phyloP scores from a whole-genome alignment of 1,284 basidiomycete species.

The Cystobasidiaceae sp. region DNA sequence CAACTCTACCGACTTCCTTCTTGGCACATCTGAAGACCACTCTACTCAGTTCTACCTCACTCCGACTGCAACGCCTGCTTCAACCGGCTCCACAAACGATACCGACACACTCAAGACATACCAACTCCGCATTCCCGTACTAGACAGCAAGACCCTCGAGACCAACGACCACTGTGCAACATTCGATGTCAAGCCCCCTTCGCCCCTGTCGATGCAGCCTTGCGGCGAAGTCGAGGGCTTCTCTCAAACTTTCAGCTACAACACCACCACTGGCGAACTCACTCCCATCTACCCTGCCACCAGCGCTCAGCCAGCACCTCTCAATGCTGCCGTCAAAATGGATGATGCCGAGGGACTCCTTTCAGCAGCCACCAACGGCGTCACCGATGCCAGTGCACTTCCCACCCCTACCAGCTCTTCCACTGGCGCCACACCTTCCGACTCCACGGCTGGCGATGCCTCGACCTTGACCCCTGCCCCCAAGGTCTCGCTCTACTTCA shows the following conservation, averaged over 20 bases:
- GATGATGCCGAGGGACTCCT: too few species aligned
- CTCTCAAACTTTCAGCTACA: slow-evolving; percentile 39
- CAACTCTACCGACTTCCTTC: slow-evolving; percentile 33
- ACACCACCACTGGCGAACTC: slow-evolving; percentile 35
- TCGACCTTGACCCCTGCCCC: slow-evolving; percentile 6
- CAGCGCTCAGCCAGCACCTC: slow-evolving; percentile 21
- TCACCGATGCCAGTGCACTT: slow-evolving; percentile 4
- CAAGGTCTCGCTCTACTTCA: slow-evolving; percentile 35
- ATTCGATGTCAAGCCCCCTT: slow-evolving; percentile 38
- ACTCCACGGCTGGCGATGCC: slow-evolving; percentile 4
- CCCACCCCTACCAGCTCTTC: background rate
- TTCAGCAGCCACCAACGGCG: too few species aligned
- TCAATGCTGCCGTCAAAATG: slow-evolving; percentile 30
- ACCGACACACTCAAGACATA: slow-evolving; percentile 28
- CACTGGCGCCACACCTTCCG: background rate
- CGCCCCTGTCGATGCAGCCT: slow-evolving; percentile 36
- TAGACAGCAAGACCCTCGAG: slow-evolving; percentile 33
- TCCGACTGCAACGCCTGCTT: too few species aligned
- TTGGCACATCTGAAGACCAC: slow-evolving; percentile 39
- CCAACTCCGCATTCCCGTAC: slow-evolving; percentile 38
- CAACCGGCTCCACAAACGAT: background rate
- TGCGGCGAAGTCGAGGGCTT: slow-evolving; percentile 36
- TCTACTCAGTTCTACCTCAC: slow-evolving; percentile 41
- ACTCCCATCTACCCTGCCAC: slow-evolving; percentile 35
- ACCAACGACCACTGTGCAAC: slow-evolving; percentile 40